Percentiles rank a stretch among this genome's conserved stretches.
phyloP scores from a whole-genome alignment of 83 land plant genomes.

The Picea abies region DNA sequence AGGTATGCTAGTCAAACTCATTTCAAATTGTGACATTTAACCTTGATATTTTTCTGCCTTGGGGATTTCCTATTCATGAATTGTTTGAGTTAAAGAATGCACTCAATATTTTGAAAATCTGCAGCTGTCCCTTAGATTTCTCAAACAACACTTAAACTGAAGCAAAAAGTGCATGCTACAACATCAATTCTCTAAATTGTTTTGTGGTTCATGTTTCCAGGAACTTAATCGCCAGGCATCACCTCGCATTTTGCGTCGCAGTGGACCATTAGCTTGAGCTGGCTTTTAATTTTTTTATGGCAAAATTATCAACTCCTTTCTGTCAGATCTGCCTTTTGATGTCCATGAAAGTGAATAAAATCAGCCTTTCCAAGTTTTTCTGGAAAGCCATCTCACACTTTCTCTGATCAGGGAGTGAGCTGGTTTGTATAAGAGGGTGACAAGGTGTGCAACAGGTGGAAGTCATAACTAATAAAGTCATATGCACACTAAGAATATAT shows the following conservation, averaged over 20 bases:
- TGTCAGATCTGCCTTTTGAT: neutral
- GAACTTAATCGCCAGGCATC: slow-evolving; percentile 10
- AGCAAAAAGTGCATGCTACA: neutral
- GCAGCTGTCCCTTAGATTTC: neutral
- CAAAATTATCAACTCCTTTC: neutral
- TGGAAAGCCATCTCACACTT: neutral
- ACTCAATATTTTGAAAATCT: neutral
- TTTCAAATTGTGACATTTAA: slow-evolving; percentile 14
- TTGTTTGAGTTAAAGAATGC: neutral
- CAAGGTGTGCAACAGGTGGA: neutral
- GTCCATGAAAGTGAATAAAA: neutral
- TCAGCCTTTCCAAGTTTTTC: neutral
- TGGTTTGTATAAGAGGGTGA: neutral
- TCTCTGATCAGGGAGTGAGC: neutral
- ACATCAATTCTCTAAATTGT: neutral
- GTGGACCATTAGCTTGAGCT: neutral
- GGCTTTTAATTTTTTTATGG: neutral
- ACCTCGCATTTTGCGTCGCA: neutral
- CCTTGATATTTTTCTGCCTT: neutral
- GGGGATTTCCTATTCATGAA: no score
- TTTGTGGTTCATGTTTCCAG: neutral
- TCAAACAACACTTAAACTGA: neutral
- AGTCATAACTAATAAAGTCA: slow-evolving; percentile 1
- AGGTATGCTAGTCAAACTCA: slow-evolving; percentile 27
- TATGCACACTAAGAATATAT: neutral